Percentiles rank a stretch among this genome's conserved stretches.
These are phyloP conservation scores for Diaporthe caulivora DNA, from an alignment of 2,329 filamentous ascomycete species.

Conservation along the genomic window DNA sequence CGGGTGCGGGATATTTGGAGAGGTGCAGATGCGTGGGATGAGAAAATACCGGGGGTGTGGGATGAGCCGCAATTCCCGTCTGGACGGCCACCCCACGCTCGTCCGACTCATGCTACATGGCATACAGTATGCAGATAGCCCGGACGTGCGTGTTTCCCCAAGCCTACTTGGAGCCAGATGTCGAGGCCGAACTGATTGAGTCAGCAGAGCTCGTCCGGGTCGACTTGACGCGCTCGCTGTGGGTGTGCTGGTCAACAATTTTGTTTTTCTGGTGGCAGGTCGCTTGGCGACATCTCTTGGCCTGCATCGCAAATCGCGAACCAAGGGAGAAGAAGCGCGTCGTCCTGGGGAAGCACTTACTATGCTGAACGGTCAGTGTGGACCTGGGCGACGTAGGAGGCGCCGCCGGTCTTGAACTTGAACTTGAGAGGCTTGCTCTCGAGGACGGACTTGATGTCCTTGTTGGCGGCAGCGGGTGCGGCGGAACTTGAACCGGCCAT, in stretches of 20 bases:
- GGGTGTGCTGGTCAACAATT: not conserved
- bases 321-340: conserved; percentile 41
- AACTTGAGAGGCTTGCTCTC: conserved; percentile 59
- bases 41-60: not conserved
- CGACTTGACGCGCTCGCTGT: conserved; percentile 40
- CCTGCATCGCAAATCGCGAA: conserved; percentile 30
- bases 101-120: conserved; percentile 6
- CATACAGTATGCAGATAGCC: too few species aligned
- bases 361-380: conserved; percentile 56
- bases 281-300: conserved; percentile 13
- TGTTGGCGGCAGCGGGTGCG: not conserved
- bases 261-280: not conserved
- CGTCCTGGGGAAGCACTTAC: conserved; percentile 51
- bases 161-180: conserved; percentile 39
- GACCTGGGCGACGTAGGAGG: conserved; percentile 53
- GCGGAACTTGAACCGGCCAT: conserved; percentile 37
- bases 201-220: conserved; percentile 37
- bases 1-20: conserved; percentile 9
- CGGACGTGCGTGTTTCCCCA: too few species aligned
- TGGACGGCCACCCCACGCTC: conserved; percentile 16
- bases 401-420: conserved; percentile 57
- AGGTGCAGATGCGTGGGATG: not conserved
- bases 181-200: conserved; percentile 39
- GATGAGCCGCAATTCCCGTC: conserved; percentile 24
- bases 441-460: conserved; percentile 47